Conservation (phyloP, 352 stramenopile genomes). For the Aphanomyces astaci region DNA sequence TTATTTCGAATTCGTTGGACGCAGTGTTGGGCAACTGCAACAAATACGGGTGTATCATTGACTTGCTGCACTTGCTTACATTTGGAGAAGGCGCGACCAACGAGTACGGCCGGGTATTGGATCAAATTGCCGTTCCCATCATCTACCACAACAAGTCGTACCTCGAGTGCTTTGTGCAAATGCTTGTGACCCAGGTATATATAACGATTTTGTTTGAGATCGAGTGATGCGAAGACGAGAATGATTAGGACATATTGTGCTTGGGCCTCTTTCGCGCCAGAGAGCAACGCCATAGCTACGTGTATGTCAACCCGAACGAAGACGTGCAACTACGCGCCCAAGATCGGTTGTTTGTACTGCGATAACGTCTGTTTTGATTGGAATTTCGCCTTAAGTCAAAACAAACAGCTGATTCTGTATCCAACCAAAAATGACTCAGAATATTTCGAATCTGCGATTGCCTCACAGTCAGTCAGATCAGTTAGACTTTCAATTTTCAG, state of each 20-base stretch:
- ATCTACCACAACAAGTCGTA: slow-evolving; percentile 55
- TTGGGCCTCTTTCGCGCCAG: slow-evolving; percentile 45
- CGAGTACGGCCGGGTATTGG: slow-evolving; percentile 31
- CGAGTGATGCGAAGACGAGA: background rate
- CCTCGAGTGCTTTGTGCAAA: slow-evolving; percentile 40
- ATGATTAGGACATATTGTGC: slow-evolving; percentile 44
- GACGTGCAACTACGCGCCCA: slow-evolving; percentile 50
- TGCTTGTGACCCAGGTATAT: slow-evolving; percentile 34
- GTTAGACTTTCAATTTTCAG: no score
- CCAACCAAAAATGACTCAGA: no score
- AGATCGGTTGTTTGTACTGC: slow-evolving; percentile 65
- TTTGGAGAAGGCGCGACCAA: slow-evolving; percentile 30
- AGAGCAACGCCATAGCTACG: slow-evolving; percentile 39
- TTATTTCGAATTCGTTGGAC: slow-evolving; percentile 70
- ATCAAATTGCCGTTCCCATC: slow-evolving; percentile 44
- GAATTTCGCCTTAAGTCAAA: background rate
- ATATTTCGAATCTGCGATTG: no score
- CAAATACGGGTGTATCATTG: slow-evolving; percentile 50
- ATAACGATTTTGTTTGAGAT: background rate
- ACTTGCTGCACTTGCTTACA: slow-evolving; percentile 56
- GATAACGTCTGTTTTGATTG: slow-evolving; percentile 2
- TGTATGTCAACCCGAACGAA: slow-evolving; percentile 54
- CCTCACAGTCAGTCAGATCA: no score
- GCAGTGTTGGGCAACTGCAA: slow-evolving; percentile 53
- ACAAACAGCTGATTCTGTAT: no score